Percentiles rank a stretch among this genome's conserved stretches.
Evolutionary conservation across 768 basidiomycete species (phyloP).

Genomic region (Candolleomyces aberdarensis): DNA sequence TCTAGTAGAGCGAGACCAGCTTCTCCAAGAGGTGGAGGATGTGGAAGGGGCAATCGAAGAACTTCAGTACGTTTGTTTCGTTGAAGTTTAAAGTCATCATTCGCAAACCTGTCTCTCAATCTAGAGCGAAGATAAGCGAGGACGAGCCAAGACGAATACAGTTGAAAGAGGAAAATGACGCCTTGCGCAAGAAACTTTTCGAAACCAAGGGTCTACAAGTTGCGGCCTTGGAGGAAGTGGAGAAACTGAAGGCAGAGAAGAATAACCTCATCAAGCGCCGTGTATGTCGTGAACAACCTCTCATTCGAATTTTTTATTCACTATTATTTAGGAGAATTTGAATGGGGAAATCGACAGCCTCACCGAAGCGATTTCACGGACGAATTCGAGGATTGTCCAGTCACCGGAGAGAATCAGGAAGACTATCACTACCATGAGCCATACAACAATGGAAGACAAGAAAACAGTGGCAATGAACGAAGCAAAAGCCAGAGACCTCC

Average conservation of each 20-base stretch:
- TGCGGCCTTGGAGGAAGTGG: constrained; percentile 59
- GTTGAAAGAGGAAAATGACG: constrained; percentile 56
- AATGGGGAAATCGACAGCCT: constrained; percentile 57
- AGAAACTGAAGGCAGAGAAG: constrained; percentile 71
- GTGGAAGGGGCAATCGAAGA: constrained; percentile 48
- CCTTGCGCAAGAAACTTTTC: constrained; percentile 62
- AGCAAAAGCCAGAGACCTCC: constrained; percentile 73
- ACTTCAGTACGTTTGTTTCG: constrained; percentile 47
- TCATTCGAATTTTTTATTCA: background rate
- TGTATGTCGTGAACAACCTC: constrained; percentile 30
- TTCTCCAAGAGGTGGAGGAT: constrained; percentile 44
- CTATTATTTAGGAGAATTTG: constrained; percentile 49
- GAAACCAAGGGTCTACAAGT: constrained; percentile 66
- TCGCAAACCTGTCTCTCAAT: background rate
- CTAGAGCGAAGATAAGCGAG: constrained; percentile 59
- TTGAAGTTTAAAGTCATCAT: background rate
- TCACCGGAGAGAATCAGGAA: constrained; percentile 88
- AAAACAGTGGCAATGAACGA: constrained; percentile 61
- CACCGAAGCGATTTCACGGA: constrained; percentile 59
- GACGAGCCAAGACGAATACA: constrained; percentile 68
- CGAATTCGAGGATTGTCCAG: constrained; percentile 78
- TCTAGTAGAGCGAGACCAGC: constrained; percentile 59
- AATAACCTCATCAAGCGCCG: constrained; percentile 59
- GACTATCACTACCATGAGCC: constrained; percentile 74
- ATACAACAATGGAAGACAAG: constrained; percentile 68